These are phyloP conservation scores for Botrytis byssoidea DNA, from an alignment of 2,329 filamentous ascomycete genomes.

Conservation along the genomic window DNA sequence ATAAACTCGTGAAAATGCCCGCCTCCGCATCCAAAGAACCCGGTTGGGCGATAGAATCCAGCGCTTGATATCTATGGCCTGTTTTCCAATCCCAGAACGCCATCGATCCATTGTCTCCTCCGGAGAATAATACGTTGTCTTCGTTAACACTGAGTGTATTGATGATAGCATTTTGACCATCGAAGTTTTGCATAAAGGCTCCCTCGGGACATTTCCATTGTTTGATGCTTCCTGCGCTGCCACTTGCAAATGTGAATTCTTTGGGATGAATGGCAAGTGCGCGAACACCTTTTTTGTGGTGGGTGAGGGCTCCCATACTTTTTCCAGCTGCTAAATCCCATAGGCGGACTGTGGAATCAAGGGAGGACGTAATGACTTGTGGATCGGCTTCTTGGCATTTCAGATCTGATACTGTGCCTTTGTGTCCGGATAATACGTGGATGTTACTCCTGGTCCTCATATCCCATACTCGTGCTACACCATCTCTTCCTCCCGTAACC, in stretches of 20 bases:
- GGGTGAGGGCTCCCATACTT: conserved; percentile 91
- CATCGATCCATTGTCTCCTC: conserved; percentile 92
- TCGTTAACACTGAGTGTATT: conserved; percentile 92
- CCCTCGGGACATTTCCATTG: conserved; percentile 99
- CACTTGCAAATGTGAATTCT: conserved; percentile 95
- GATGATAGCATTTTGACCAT: conserved; percentile 94
- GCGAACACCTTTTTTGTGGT: conserved; percentile 97
- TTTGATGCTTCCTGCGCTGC: conserved; percentile 91
- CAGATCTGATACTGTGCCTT: conserved; percentile 82
- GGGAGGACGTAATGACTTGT: conserved; percentile 88
- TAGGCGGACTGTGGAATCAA: conserved; percentile 86
- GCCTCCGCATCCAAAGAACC: conserved; percentile 92
- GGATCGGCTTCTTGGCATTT: conserved; percentile 95
- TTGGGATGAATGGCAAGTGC: conserved; percentile 80
- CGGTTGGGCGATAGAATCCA: conserved; percentile 90
- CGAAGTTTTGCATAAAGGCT: conserved; percentile 98
- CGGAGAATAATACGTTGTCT: conserved; percentile 92
- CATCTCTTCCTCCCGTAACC: conserved; percentile 91
- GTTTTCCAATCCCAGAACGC: conserved; percentile 99
- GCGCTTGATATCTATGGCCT: conserved; percentile 83
- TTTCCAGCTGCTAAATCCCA: conserved; percentile 98
- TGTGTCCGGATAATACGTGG: conserved; percentile 89
- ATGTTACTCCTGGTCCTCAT: conserved; percentile 96
- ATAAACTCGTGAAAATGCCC: conserved; percentile 91
- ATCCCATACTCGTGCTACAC: conserved; percentile 94